These are phyloP conservation scores for Aspergillus amoenus DNA, from an alignment of 2,329 filamentous ascomycete species.

Conservation along the genomic window DNA sequence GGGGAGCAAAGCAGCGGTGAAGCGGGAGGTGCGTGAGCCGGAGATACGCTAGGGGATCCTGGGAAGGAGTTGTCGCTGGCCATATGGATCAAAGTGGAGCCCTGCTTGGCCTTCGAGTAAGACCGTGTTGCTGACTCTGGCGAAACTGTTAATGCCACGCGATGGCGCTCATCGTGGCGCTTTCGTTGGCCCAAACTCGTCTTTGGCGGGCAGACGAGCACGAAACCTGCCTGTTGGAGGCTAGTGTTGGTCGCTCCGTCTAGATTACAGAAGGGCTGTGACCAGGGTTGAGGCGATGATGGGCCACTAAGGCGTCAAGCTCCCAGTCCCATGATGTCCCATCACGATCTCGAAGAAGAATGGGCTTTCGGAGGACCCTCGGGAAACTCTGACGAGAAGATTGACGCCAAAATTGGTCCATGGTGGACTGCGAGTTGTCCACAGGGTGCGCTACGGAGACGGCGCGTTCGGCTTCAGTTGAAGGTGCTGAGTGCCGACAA, in stretches of 20 bases:
- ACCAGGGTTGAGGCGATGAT: neutral
- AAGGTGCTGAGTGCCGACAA: too few species aligned
- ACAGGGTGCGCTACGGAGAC: neutral
- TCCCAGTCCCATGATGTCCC: constrained; percentile 19
- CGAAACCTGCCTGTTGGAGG: constrained; percentile 1
- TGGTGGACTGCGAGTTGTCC: neutral
- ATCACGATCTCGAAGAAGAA: constrained; percentile 10
- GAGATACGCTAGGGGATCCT: constrained; percentile 40
- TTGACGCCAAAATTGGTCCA: neutral
- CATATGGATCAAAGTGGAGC: constrained; percentile 11
- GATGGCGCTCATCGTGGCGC: neutral
- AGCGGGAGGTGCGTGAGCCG: constrained; percentile 26
- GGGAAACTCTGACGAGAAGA: neutral
- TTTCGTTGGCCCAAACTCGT: constrained; percentile 8
- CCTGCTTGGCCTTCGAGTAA: constrained; percentile 15
- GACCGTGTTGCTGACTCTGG: neutral
- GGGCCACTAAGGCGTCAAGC: constrained; percentile 5
- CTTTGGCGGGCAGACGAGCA: neutral
- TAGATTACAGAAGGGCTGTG: neutral
- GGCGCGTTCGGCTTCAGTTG: too few species aligned
- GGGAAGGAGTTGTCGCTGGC: constrained; percentile 30
- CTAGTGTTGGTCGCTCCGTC: neutral
- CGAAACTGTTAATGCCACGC: constrained; percentile 11
- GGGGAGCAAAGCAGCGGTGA: constrained; percentile 47
- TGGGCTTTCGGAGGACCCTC: neutral